These are phyloP conservation scores for Ophiostoma ips DNA, from an alignment of 2,329 filamentous ascomycete genomes.

Conservation along the genomic window DNA sequence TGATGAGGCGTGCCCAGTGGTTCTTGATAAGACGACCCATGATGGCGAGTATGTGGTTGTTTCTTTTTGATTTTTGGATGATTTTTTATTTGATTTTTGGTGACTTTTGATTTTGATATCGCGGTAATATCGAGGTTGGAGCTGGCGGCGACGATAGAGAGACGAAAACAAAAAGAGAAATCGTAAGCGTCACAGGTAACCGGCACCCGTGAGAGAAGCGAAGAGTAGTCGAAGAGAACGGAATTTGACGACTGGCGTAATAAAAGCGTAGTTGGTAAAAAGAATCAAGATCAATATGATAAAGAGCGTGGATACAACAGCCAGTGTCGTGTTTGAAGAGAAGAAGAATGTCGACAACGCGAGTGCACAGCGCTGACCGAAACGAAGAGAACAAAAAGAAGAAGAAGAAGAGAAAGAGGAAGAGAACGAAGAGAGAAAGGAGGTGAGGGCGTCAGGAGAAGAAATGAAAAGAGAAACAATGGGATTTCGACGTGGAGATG, in stretches of 20 bases:
- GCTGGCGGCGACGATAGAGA: background rate
- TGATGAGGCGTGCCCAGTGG: constrained; percentile 91
- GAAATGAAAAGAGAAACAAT: background rate
- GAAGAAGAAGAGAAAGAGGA: background rate
- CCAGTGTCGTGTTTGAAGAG: constrained; percentile 34
- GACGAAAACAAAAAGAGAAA: constrained; percentile 10
- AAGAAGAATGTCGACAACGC: constrained; percentile 38
- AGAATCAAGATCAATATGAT: too few species aligned
- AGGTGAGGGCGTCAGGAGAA: constrained; percentile 4
- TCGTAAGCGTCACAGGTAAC: background rate
- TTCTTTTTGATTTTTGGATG: background rate
- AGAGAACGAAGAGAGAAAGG: constrained; percentile 11
- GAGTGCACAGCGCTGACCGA: constrained; percentile 35
- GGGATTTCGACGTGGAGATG: constrained; percentile 12
- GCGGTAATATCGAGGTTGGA: too few species aligned
- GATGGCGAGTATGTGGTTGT: constrained; percentile 15
- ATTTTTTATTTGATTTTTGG: background rate
- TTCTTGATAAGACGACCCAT: constrained; percentile 99
- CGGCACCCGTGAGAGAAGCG: too few species aligned
- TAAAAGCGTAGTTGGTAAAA: constrained; percentile 8
- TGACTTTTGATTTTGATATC: background rate
- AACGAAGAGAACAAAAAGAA: constrained; percentile 13
- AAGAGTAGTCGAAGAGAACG: too few species aligned
- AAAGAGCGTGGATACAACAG: constrained; percentile 16
- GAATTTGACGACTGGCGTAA: background rate